Conservation (phyloP, 352 stramenopile species). For the Globisporangium paroecandrum region DNA sequence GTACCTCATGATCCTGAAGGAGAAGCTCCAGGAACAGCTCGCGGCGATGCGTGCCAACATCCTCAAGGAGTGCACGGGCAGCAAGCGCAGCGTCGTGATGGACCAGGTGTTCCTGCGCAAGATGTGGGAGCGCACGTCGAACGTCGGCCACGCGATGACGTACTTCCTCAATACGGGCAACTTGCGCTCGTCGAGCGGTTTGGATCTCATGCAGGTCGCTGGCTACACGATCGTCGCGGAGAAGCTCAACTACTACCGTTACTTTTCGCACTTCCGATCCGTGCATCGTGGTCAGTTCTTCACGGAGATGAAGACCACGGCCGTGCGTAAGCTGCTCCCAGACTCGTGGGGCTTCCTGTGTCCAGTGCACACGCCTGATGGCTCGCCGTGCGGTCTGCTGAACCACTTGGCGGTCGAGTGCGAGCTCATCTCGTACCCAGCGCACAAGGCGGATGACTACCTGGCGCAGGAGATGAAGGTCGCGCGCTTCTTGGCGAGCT, state of each 20-base stretch:
- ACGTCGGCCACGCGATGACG: constrained; percentile 94
- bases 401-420: constrained; percentile 97
- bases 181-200: constrained; percentile 93
- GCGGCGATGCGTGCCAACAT: constrained; percentile 68
- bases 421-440: constrained; percentile 77
- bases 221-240: constrained; percentile 99
- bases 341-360: constrained; percentile 99
- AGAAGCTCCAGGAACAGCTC: constrained; percentile 97
- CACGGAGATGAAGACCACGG: constrained; percentile 99
- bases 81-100: constrained; percentile 62
- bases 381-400: constrained; percentile 97
- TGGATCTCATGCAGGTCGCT: constrained; percentile 97
- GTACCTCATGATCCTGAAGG: constrained; percentile 96
- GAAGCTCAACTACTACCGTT: constrained; percentile 99
- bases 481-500: constrained; percentile 62
- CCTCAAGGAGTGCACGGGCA: constrained; percentile 59
- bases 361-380: constrained; percentile 99
- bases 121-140: constrained; percentile 86
- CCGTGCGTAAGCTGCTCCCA: constrained; percentile 97
- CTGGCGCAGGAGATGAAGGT: constrained; percentile 74
- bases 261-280: constrained; percentile 98
- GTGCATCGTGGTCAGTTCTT: constrained; percentile 99
- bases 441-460: constrained; percentile 70
- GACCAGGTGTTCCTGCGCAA: constrained; percentile 93
- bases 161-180: constrained; percentile 99